A percentile compares a stretch with the other conserved stretches of the same genome.
Conservation (phyloP, 2,329 filamentous ascomycete genomes). For the Aspergillus sp. region DNA sequence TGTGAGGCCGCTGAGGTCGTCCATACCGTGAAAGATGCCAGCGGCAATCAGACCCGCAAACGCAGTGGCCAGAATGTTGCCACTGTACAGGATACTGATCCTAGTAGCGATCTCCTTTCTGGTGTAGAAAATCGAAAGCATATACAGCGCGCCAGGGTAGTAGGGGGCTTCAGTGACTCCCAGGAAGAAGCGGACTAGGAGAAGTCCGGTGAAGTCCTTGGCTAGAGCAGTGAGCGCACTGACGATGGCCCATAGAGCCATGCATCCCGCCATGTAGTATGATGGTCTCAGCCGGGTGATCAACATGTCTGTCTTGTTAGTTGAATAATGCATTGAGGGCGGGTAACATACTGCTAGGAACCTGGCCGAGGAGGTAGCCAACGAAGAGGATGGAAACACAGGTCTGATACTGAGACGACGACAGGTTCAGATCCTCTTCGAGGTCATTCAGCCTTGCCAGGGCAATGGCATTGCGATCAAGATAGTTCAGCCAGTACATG, state of each 20-base stretch:
- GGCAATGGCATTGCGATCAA: slow-evolving; percentile 39
- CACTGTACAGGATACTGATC: slow-evolving; percentile 63
- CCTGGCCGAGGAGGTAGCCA: slow-evolving; percentile 27
- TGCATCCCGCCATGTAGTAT: slow-evolving; percentile 47
- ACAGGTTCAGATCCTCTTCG: slow-evolving; percentile 32
- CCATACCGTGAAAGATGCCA: slow-evolving; percentile 63
- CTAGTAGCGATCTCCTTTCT: slow-evolving; percentile 60
- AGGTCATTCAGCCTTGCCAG: slow-evolving; percentile 35
- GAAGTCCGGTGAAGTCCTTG: slow-evolving; percentile 45
- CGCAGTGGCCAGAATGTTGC: slow-evolving; percentile 64
- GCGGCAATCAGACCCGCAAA: slow-evolving; percentile 64
- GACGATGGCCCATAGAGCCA: slow-evolving; percentile 37
- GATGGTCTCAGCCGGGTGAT: slow-evolving; percentile 45
- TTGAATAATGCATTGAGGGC: neutral
- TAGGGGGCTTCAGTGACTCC: slow-evolving; percentile 49
- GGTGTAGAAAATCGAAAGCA: slow-evolving; percentile 70
- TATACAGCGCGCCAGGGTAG: slow-evolving; percentile 64
- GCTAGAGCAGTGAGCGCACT: slow-evolving; percentile 37
- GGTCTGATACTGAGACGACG: slow-evolving; percentile 36
- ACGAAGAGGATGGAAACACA: slow-evolving; percentile 33
- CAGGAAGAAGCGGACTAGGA: slow-evolving; percentile 45
- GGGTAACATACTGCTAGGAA: slow-evolving; percentile 23
- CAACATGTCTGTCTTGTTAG: slow-evolving; percentile 29
- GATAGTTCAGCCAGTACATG: slow-evolving; percentile 38
- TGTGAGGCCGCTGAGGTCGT: slow-evolving; percentile 57